These are phyloP conservation scores for Populus davidiana DNA, from an alignment of 345 rosid species.

Conservation along the genomic window DNA sequence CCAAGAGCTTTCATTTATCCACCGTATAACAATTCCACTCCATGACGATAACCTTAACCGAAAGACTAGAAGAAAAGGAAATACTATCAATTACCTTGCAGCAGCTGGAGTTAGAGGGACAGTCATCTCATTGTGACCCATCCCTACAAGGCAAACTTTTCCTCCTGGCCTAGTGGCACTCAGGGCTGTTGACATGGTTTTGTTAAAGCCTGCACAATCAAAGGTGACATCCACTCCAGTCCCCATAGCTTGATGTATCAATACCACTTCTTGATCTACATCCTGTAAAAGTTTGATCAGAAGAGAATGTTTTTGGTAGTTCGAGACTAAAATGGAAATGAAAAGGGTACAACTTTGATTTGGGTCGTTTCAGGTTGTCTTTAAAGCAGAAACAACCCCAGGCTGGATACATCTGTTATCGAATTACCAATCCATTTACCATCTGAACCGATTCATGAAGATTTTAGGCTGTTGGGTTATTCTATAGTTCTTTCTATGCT, in stretches of 20 bases:
- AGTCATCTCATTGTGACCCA: conserved; percentile 74
- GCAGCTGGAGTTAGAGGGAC: conserved; percentile 87
- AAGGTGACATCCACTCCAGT: conserved; percentile 64
- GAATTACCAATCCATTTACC: too few species aligned
- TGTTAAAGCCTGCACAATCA: conserved; percentile 84
- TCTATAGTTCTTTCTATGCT: too few species aligned
- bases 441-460: too few species aligned
- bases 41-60: too few species aligned
- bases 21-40: too few species aligned
- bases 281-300: conserved; percentile 38
- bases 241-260: conserved; percentile 60
- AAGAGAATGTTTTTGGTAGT: too few species aligned
- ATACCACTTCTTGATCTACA: conserved; percentile 55
- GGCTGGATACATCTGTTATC: too few species aligned
- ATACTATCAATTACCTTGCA: conserved; percentile 51
- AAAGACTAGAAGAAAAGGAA: neutral
- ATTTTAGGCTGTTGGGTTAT: too few species aligned
- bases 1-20: neutral
- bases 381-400: too few species aligned
- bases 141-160: conserved; percentile 87
- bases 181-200: conserved; percentile 84
- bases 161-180: conserved; percentile 77
- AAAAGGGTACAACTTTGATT: too few species aligned
- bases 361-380: too few species aligned
- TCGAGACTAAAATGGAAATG: neutral